phyloP scores from a whole-genome alignment of 139 green algal species.

The Tetradesmus obliquus region DNA sequence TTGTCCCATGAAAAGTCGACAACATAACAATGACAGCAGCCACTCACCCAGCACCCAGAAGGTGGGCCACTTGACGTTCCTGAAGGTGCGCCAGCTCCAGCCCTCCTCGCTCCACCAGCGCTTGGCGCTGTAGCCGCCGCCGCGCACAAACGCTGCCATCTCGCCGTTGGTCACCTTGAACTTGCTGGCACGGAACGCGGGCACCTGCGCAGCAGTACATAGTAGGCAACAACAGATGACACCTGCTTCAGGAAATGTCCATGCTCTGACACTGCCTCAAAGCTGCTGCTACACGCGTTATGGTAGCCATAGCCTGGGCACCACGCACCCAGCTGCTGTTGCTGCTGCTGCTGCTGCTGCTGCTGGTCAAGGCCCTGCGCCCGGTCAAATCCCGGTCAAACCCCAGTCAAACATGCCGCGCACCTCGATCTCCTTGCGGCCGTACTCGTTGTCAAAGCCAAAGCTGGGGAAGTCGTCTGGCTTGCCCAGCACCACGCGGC shows the following conservation, averaged over 20 bases:
- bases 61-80: conserved; percentile 88
- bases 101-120: conserved; percentile 79
- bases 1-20: not conserved
- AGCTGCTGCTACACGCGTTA: too few species aligned
- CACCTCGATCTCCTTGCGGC: conserved; percentile 61
- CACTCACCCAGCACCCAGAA: conserved; percentile 80
- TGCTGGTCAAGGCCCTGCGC: not conserved
- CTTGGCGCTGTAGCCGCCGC: conserved; percentile 68
- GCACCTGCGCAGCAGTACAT: conserved; percentile 41
- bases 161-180: conserved; percentile 80
- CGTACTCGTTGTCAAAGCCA: conserved; percentile 90
- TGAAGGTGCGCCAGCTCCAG: conserved; percentile 84
- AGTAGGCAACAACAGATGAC: too few species aligned
- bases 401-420: not conserved
- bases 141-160: conserved; percentile 81
- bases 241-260: too few species aligned
- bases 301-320: too few species aligned
- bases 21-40: not conserved
- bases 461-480: conserved; percentile 77
- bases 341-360: not conserved
- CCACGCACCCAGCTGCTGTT: not conserved
- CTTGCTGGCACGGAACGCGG: conserved; percentile 39
- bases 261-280: too few species aligned
- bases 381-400: not conserved
- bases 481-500: conserved; percentile 76